phyloP scores from a whole-genome alignment of 768 basidiomycete genomes.

The Kwoniella sp. region DNA sequence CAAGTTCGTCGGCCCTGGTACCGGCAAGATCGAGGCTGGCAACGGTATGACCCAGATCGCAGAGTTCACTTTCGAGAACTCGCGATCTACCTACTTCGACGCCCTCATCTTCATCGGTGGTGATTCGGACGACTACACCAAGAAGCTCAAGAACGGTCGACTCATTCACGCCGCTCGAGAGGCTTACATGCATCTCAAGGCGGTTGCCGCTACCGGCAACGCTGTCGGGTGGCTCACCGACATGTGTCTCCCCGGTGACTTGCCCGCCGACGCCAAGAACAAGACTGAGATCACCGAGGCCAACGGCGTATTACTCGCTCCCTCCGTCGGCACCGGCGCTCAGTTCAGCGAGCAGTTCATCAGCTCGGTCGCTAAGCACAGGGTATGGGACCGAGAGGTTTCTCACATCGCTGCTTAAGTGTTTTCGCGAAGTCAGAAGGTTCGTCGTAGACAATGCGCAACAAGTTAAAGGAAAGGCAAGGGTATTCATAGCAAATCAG shows the following conservation, averaged over 20 bases:
- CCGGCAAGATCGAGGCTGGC: conserved; percentile 62
- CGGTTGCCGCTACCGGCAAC: conserved; percentile 73
- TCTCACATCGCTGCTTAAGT: conserved; percentile 51
- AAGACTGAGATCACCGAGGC: conserved; percentile 43
- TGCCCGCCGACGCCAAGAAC: conserved; percentile 39
- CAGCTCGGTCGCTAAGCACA: conserved; percentile 56
- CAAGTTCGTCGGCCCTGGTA: conserved; percentile 61
- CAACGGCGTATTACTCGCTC: conserved; percentile 57
- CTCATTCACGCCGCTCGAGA: conserved; percentile 80
- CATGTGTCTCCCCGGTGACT: conserved; percentile 57
- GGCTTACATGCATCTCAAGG: conserved; percentile 82
- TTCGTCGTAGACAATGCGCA: too few relatives aligned
- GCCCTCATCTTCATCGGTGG: conserved; percentile 78
- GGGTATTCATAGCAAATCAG: too few relatives aligned
- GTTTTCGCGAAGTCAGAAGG: too few relatives aligned
- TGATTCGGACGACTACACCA: conserved; percentile 59
- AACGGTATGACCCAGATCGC: conserved; percentile 56
- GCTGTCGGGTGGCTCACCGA: conserved; percentile 56
- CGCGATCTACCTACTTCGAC: conserved; percentile 81
- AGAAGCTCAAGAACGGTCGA: conserved; percentile 68
- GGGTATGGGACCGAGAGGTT: conserved; percentile 57
- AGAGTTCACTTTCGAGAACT: conserved; percentile 64
- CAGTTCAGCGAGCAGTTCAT: conserved; percentile 54
- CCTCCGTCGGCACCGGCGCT: conserved; percentile 45
- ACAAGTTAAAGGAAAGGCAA: too few relatives aligned